Evolutionary conservation across 257 asterid genomes (phyloP), one percentile per base, ranked within the genome.

Genomic region (Solanum medicagineum): DNA sequence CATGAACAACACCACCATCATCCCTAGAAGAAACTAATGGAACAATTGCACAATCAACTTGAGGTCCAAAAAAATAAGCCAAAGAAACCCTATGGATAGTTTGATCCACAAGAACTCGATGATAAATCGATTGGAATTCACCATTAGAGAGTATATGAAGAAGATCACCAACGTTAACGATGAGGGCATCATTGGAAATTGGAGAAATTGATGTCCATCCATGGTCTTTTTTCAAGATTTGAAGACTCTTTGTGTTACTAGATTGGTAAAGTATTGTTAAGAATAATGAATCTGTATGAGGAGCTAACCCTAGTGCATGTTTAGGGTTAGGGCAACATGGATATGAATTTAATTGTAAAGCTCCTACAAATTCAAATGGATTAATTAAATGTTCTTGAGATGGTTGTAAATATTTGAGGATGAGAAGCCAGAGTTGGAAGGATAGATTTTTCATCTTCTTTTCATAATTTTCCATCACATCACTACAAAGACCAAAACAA

Each of bases 291-390:
- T 95, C 99, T 1, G 99, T 95, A 87, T 95, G 98, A 0, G 98
- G 95, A 49, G 95, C 97, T 68, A 95, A 87, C 16, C 99, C 99
- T 26, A 95, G 80, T 20, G 97, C 94, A 2, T 40, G 92, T 22
- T 71, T 88, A 75, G 98, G 96, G 91, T 92, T 90, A 13, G 98
- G 99, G 85, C 99, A 95, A 13, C 89, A 84, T 40, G 99, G 99
- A 86, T 92, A 95, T 1, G 99, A 95, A 62, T 95, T 95, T 10
- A 95, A 91, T 79, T 94, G 98, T 86, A 95, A 44, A 45, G 96
- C 93, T 54, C 92, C 92, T 47, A 80, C 86, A 4, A 94, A 91
- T 85, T 87, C 81, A 75, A 79, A 55, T 1, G 83, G 84, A 36
- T 84, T 86, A 42, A 90, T 19, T 68, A 91, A n/a, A 40, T 88